Evolutionary conservation across 2,329 filamentous ascomycete species (phyloP).

Genomic region (Furcasterigmium furcatum): DNA sequence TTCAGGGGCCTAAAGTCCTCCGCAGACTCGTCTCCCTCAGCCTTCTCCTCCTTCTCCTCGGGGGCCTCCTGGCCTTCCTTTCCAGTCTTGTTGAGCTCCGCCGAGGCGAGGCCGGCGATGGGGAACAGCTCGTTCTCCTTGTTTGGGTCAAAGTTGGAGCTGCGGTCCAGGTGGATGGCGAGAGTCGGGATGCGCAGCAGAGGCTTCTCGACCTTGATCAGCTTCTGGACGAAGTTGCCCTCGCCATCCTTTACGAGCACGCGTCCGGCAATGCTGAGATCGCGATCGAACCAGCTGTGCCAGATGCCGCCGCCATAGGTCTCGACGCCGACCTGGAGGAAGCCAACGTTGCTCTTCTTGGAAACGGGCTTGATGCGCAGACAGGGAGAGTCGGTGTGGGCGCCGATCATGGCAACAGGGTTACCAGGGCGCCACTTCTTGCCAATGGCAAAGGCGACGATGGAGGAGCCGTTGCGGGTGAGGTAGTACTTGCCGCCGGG

Average conservation of each 20-base stretch:
- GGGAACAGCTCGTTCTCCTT: constrained; percentile 96
- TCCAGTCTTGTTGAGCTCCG: constrained; percentile 78
- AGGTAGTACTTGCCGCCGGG: constrained; percentile 96
- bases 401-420: constrained; percentile 87
- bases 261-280: constrained; percentile 85
- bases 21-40: constrained; percentile 50
- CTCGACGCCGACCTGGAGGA: constrained; percentile 92
- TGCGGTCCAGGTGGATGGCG: constrained; percentile 89
- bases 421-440: constrained; percentile 89
- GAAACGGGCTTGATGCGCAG: constrained; percentile 92
- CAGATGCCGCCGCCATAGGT: constrained; percentile 95
- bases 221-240: constrained; percentile 74
- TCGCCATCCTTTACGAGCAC: constrained; percentile 75
- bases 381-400: constrained; percentile 92
- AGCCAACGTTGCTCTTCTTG: constrained; percentile 82
- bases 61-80: constrained; percentile 37
- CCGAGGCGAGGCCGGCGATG: constrained; percentile 81
- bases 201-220: constrained; percentile 87
- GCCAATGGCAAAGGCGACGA: constrained; percentile 90
- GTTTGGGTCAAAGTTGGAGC: constrained; percentile 86
- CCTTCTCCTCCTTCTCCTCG: constrained; percentile 36
- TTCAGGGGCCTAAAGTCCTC: constrained; percentile 71
- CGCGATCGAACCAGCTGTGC: constrained; percentile 98
- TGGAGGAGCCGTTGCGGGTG: constrained; percentile 88
- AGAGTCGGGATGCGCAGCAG: constrained; percentile 90